These are phyloP conservation scores for Gardenia jasminoides DNA, from an alignment of 257 asterid genomes.

Conservation along the genomic window DNA sequence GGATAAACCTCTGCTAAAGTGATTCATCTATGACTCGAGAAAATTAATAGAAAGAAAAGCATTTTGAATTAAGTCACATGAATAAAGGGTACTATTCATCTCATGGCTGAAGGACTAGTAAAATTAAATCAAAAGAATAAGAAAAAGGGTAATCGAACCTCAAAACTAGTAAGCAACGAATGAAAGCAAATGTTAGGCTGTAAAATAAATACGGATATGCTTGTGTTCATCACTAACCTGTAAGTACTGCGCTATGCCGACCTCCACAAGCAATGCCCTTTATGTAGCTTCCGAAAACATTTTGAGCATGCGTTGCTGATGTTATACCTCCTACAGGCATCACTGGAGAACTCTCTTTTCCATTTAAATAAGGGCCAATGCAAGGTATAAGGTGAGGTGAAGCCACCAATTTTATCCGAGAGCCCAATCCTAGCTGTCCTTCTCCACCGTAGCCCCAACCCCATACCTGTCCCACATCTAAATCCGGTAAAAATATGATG, in stretches of 20 bases:
- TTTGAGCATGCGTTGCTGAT: constrained; percentile 26
- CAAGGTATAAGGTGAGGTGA: constrained; percentile 84
- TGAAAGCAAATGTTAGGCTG: not conserved
- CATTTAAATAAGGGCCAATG: constrained; percentile 41
- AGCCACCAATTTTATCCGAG: constrained; percentile 69
- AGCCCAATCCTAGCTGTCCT: constrained; percentile 84
- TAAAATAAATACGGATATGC: constrained; percentile 3
- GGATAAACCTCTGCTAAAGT: not conserved
- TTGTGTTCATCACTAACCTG: constrained; percentile 42
- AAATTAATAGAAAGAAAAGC: not conserved
- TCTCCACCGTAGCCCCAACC: constrained; percentile 98
- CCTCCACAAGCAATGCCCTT: constrained; percentile 79
- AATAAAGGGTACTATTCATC: not conserved
- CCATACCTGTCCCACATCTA: constrained; percentile 93
- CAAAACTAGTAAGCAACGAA: not conserved
- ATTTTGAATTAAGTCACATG: not conserved
- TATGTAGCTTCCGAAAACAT: constrained; percentile 46
- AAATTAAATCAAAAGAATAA: not conserved
- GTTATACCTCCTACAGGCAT: constrained; percentile 32
- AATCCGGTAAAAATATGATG: constrained; percentile 59
- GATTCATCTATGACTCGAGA: not conserved
- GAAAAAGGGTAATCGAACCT: no score
- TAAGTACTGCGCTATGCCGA: constrained; percentile 67
- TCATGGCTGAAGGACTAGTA: not conserved
- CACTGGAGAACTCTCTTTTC: constrained; percentile 35